Evolutionary conservation across 2,329 filamentous ascomycete genomes (phyloP).

Genomic region (Sodiomyces alkalinus): DNA sequence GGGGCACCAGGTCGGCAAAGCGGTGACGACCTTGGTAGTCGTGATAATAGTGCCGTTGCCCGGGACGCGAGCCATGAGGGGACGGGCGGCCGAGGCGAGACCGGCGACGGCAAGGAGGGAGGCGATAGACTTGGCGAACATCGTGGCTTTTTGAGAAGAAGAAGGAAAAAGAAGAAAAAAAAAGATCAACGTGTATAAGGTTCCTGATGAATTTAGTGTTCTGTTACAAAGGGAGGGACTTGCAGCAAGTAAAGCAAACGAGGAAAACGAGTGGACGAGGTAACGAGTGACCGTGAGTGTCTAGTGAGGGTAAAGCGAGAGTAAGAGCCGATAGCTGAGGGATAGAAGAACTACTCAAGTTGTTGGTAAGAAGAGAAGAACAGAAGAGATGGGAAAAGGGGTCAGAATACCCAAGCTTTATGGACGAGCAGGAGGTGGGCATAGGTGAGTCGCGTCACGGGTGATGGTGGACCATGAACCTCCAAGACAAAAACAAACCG

Average conservation of each 20-base stretch:
- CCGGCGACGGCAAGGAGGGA: conserved; percentile 12
- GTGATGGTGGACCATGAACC: too few species aligned
- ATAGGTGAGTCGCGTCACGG: too few species aligned
- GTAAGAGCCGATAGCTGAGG: conserved; percentile 7
- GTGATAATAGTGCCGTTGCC: conserved; percentile 12
- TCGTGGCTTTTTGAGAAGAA: conserved; percentile 9
- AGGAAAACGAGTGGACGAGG: too few species aligned
- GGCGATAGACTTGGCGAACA: conserved; percentile 15
- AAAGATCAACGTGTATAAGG: conserved; percentile 8
- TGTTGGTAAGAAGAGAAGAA: conserved; percentile 4
- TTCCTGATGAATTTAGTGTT: neutral
- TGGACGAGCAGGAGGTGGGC: neutral
- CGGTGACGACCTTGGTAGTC: conserved; percentile 19
- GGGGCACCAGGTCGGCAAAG: conserved; percentile 25
- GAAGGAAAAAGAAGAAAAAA: conserved; percentile 2
- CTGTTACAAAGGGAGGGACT: conserved; percentile 3
- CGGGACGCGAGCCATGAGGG: too few species aligned
- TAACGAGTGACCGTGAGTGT: conserved; percentile 4
- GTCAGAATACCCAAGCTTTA: conserved; percentile 1
- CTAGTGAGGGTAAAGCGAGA: conserved; percentile 1
- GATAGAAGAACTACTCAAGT: conserved; percentile 3
- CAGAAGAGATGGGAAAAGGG: conserved; percentile 1
- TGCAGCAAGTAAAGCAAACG: neutral
- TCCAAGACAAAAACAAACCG: too few species aligned
- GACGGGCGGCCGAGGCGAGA: conserved; percentile 5